phyloP scores from a whole-genome alignment of 768 basidiomycete genomes.

The Boletus barrowsii region DNA sequence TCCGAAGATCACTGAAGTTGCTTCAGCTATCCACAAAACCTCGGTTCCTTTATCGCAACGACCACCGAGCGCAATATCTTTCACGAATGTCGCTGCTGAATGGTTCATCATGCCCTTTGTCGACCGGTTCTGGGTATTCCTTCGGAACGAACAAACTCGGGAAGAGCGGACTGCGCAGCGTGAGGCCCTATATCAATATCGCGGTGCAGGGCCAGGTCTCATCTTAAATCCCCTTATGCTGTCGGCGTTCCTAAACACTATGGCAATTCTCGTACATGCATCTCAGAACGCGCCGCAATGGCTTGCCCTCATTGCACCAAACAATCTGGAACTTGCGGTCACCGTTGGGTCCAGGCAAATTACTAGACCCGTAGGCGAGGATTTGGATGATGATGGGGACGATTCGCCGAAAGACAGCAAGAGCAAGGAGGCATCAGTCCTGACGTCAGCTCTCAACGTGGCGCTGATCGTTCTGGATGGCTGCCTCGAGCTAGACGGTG shows the following conservation, averaged over 20 bases:
- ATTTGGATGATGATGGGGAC: slow-evolving; percentile 34
- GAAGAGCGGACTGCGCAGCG: slow-evolving; percentile 65
- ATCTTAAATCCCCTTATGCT: slow-evolving; percentile 78
- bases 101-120: slow-evolving; percentile 87
- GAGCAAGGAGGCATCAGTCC: slow-evolving; percentile 66
- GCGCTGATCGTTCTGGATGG: slow-evolving; percentile 74
- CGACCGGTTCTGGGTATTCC: slow-evolving; percentile 93
- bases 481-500: slow-evolving; percentile 72
- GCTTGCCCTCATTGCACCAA: slow-evolving; percentile 77
- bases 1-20: slow-evolving; percentile 44
- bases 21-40: slow-evolving; percentile 19
- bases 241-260: slow-evolving; percentile 68
- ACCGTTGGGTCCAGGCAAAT: slow-evolving; percentile 70
- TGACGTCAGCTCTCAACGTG: slow-evolving; percentile 75
- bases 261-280: slow-evolving; percentile 80
- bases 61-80: slow-evolving; percentile 33
- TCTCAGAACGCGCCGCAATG: slow-evolving; percentile 78
- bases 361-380: slow-evolving; percentile 39
- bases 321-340: slow-evolving; percentile 78
- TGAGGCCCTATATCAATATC: slow-evolving; percentile 55
- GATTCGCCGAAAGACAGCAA: slow-evolving; percentile 17
- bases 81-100: slow-evolving; percentile 77
- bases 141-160: slow-evolving; percentile 77
- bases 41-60: not conserved
- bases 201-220: slow-evolving; percentile 76